phyloP scores from a whole-genome alignment of 192 early-diverging fungal genomes.

The Linnemannia schmuckeri region DNA sequence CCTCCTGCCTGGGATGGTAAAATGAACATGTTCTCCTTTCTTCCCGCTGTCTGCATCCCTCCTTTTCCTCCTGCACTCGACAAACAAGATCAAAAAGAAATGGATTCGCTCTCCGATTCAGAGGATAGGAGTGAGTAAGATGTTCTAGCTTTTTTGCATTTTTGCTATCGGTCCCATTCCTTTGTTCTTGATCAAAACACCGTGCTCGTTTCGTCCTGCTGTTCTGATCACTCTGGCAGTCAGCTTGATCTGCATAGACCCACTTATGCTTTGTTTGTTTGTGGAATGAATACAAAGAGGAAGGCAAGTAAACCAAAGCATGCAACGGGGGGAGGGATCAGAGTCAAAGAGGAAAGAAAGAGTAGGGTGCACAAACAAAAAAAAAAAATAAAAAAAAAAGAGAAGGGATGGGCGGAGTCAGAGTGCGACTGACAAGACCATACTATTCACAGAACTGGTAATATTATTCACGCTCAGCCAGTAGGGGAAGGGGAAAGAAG shows the following conservation, averaged over 20 bases:
- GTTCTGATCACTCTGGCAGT: not conserved
- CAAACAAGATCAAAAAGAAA: not conserved
- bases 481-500: not conserved
- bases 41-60: not conserved
- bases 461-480: not conserved
- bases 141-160: not conserved
- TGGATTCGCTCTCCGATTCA: constrained; percentile 38
- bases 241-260: not conserved
- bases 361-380: not conserved
- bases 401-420: not conserved
- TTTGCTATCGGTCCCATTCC: not conserved
- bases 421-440: not conserved
- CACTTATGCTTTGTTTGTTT: not conserved
- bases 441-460: not conserved
- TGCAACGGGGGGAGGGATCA: not conserved
- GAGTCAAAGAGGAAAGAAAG: not conserved
- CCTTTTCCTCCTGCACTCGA: not conserved
- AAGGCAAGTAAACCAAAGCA: not conserved
- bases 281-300: not conserved
- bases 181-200: not conserved
- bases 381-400: not conserved
- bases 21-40: not conserved
- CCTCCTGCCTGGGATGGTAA: not conserved
- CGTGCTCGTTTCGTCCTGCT: too few relatives aligned
- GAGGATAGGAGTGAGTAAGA: not conserved